Evolutionary conservation across 148 eudicot genomes (phyloP), one percentile per base, ranked within the genome.

Genomic region (Pharnaceum exiguum): DNA sequence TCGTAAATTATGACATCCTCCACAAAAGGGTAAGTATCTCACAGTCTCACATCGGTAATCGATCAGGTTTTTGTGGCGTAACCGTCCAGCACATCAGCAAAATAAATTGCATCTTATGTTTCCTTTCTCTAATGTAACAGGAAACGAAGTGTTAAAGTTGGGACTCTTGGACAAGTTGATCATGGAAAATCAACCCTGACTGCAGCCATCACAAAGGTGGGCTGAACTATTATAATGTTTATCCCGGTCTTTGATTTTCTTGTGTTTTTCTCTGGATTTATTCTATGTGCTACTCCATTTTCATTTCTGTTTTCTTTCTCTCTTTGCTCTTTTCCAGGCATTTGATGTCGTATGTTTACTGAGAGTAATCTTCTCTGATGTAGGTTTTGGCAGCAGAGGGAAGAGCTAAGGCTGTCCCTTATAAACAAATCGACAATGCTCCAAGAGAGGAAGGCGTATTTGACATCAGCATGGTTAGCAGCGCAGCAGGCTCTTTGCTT

Each of bases 361-460:
- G 3, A 31, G 10, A 5, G 35, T 3, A 13, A 10, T 33, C 42
- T 62, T 55, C 22, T 19, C 36, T n/a, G 32, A 16, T 11, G 3
- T 58, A 94, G 99, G 95, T 94, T 36, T 68, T 93, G 64, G 74
- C 99, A 17, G 87, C 76, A 70, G 95, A 77, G 74, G 99, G 96
- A 23, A 86, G 80, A 39, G 96, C 99, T 21, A 89, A 94, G 50
- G 99, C 95, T 76, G 51, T 86, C 76, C 90, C 95, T 22, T 94
- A 89, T 62, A 95, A 94, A 79, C 95, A 94, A 66, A 89, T 94
- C 51, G 96, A 89, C 71, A 89, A 89, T 60, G 96, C 99, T 51
- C 99, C 96, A 89, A 77, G 99, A 94, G 86, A 89, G 70, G 74
- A 94, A 89, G 80, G 91, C 71, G 95, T 96, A 44, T 86, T 94